Conservation (phyloP, 2,329 filamentous ascomycete species). For the Colletotrichum cordylinicola region DNA sequence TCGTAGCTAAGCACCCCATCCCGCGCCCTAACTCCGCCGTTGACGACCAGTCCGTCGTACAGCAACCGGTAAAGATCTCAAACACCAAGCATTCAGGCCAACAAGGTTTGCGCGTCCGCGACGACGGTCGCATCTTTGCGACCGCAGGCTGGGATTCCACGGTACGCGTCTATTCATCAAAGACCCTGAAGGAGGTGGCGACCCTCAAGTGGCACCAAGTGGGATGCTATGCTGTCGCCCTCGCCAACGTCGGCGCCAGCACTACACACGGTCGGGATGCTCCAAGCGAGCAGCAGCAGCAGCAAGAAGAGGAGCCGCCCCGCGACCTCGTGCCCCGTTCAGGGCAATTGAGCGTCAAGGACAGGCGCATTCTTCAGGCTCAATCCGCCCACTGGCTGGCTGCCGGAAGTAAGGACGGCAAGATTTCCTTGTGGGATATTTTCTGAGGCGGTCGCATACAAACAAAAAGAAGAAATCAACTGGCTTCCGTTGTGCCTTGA, state of each 20-base stretch:
- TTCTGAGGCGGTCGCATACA: slow-evolving; percentile 59
- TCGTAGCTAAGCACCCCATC: slow-evolving; percentile 78
- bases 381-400: slow-evolving; percentile 85
- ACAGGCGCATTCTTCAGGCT: slow-evolving; percentile 67
- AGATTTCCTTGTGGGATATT: slow-evolving; percentile 94
- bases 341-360: slow-evolving; percentile 58
- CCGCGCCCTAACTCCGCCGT: slow-evolving; percentile 32
- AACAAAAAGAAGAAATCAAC: neutral
- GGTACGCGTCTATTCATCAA: slow-evolving; percentile 80
- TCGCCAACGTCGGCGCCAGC: slow-evolving; percentile 54
- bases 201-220: slow-evolving; percentile 94
- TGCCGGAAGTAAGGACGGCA: slow-evolving; percentile 91
- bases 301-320: neutral
- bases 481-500: neutral
- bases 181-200: slow-evolving; percentile 84
- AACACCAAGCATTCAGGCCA: slow-evolving; percentile 92
- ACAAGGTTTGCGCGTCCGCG: slow-evolving; percentile 78
- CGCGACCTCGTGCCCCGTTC: neutral
- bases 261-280: neutral
- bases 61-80: slow-evolving; percentile 60
- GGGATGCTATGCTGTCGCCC: slow-evolving; percentile 82
- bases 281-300: neutral
- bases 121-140: slow-evolving; percentile 82
- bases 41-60: neutral
- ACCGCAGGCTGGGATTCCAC: slow-evolving; percentile 93